Conservation (phyloP, 768 basidiomycete species). For the Melanogaster broomeanus region DNA sequence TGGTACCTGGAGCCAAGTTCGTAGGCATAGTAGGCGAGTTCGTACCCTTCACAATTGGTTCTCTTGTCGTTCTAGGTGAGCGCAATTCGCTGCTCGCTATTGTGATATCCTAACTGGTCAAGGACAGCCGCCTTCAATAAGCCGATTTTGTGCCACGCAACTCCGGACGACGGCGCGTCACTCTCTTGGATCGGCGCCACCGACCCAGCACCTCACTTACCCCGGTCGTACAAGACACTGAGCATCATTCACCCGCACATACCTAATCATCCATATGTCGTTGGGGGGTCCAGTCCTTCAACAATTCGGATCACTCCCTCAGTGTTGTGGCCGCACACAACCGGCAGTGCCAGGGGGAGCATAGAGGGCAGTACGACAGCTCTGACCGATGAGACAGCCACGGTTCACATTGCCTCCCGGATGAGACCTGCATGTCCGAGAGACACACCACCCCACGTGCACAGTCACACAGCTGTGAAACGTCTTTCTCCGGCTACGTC, state of each 20-base stretch:
- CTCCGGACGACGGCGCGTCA: neutral
- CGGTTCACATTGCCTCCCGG: neutral
- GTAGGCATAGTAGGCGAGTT: conserved; percentile 42
- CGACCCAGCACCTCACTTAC: neutral
- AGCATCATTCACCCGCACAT: neutral
- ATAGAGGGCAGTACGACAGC: neutral
- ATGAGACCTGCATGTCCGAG: neutral
- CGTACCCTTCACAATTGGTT: conserved; percentile 43
- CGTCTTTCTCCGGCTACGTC: neutral
- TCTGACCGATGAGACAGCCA: neutral
- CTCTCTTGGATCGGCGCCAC: neutral
- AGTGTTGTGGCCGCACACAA: neutral
- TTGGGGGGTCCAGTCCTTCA: neutral
- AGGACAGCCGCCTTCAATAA: conserved; percentile 9
- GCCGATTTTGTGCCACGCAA: neutral
- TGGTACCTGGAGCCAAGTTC: conserved; percentile 36
- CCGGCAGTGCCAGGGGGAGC: neutral
- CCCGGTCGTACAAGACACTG: neutral
- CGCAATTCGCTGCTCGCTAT: neutral
- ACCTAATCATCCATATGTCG: neutral
- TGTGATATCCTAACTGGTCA: neutral
- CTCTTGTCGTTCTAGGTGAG: conserved; percentile 44
- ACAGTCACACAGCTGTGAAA: neutral
- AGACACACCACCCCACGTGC: neutral
- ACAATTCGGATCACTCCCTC: neutral